These are phyloP conservation scores for Trichoderma lentiforme DNA, from an alignment of 2,329 filamentous ascomycete species.

Conservation along the genomic window DNA sequence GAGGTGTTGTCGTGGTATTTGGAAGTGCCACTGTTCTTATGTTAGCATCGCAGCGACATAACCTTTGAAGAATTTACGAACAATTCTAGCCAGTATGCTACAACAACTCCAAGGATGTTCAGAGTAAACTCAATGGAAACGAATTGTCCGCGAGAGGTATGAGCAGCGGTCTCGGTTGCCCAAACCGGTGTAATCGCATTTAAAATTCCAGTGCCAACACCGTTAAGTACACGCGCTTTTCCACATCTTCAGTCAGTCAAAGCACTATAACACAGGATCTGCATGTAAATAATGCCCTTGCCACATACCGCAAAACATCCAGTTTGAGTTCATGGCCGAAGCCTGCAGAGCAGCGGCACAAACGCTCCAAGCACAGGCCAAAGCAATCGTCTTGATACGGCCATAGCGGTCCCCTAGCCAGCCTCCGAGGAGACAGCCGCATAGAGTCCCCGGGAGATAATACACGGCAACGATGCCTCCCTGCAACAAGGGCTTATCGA, in stretches of 20 bases:
- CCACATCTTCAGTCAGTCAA: background rate
- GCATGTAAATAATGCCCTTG: background rate
- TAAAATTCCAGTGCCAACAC: conserved; percentile 65
- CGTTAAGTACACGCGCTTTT: conserved; percentile 42
- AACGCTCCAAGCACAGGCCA: conserved; percentile 56
- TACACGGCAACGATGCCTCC: conserved; percentile 33
- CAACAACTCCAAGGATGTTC: conserved; percentile 67
- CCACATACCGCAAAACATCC: conserved; percentile 64
- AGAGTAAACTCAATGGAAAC: conserved; percentile 70
- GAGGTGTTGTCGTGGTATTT: conserved; percentile 58
- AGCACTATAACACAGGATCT: background rate
- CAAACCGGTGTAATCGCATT: conserved; percentile 70
- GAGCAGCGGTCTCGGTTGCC: conserved; percentile 67
- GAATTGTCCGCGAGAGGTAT: conserved; percentile 65
- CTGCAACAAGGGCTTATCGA: conserved; percentile 47
- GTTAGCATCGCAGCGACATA: background rate
- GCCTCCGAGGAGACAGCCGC: conserved; percentile 62
- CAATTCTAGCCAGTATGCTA: conserved; percentile 57
- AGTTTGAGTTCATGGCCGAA: conserved; percentile 61
- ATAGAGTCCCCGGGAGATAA: conserved; percentile 54
- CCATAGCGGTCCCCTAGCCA: conserved; percentile 62
- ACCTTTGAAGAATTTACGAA: conserved; percentile 18
- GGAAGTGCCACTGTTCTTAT: conserved; percentile 44
- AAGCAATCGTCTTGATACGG: conserved; percentile 60
- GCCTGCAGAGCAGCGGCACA: conserved; percentile 62